Base-by-base conservation (phyloP, 2,329 filamentous ascomycete genomes). In the Cladophialophora yegresii region DNA sequence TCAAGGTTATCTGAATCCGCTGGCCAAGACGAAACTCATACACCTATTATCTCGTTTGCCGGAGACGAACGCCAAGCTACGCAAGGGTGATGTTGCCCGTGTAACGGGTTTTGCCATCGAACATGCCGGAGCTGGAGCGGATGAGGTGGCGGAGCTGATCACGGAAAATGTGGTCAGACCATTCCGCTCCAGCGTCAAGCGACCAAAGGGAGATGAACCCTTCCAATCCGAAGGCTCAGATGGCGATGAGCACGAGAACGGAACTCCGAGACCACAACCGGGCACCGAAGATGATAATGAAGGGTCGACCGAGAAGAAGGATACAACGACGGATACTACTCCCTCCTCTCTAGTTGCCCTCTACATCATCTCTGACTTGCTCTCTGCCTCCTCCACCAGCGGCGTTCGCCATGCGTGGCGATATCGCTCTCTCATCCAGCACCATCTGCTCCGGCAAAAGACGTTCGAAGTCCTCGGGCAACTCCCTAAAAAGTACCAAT, bases 91-190 rank as follows among this genome's bases (percentile, higher is more conserved):
- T 72, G 86, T 98, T 53, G 93, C 92, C 1, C 85, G 92, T 4
- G 83, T 97, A 1, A 93, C 93, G 0, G 85, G 89, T 2, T 97
- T 98, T 77, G 93, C 93, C 12, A 92, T 98, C 62, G 89, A 88
- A 2, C 92, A 98, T 74, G 90, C 92, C 1, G 91, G 89, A 45
- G 84, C 87, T 22, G 95, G 93, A 16, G 90, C 91, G 12, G 90
- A 96, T 68, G 95, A 98, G 78, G 89, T 97, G 40, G 92, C 96
- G n/a, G 86, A 93, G 56, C 86, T 96, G 77, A 87, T 98, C 43
- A 85, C 96, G 0, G 83, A 87, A 0, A 98, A 99, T 72, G 83
- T 98, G 36, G 83, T 89, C 64, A 86, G 84, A 58, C 95, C 95
- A 0, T 86, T 96, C 63, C 84, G 87, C 5, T 86, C 89, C 69